Percentiles rank a stretch among this genome's conserved stretches.
phyloP scores from a whole-genome alignment of 495 filamentous ascomycete genomes.

The Neurospora sp. region DNA sequence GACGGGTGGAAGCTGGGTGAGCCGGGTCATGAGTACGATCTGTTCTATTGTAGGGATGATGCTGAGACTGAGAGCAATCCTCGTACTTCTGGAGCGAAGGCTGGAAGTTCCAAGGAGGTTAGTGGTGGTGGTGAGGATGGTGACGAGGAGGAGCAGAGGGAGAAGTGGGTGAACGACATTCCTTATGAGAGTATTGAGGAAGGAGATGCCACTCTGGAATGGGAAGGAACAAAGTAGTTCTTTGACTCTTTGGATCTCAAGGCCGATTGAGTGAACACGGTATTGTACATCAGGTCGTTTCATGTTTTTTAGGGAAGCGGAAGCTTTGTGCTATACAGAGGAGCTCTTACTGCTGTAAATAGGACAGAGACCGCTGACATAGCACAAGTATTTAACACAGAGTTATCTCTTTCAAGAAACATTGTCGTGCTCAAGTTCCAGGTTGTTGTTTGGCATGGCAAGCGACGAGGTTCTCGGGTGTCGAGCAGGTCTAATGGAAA shows the following conservation, averaged over 20 bases:
- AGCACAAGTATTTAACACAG: neutral
- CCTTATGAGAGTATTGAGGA: neutral
- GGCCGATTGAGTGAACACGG: neutral
- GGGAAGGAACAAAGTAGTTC: neutral
- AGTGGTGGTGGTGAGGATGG: neutral
- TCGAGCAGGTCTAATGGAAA: neutral
- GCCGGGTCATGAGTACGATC: neutral
- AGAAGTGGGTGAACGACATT: neutral
- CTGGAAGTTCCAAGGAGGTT: neutral
- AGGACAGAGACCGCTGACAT: neutral
- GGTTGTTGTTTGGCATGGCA: too few species aligned
- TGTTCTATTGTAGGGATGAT: neutral
- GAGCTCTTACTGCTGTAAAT: neutral
- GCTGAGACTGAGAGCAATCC: neutral
- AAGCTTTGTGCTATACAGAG: neutral
- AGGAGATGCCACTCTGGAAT: neutral
- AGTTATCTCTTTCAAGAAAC: neutral
- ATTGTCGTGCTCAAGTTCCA: neutral
- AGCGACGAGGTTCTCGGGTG: neutral
- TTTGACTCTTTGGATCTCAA: neutral
- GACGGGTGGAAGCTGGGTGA: neutral
- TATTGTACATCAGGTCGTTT: too few species aligned
- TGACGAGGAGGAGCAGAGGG: neutral
- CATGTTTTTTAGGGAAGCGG: neutral
- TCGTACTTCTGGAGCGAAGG: neutral